Evolutionary conservation across 306 rosid genomes (phyloP), one percentile per base, ranked within the genome.

Genomic region (Cucurbita argyrosperma): DNA sequence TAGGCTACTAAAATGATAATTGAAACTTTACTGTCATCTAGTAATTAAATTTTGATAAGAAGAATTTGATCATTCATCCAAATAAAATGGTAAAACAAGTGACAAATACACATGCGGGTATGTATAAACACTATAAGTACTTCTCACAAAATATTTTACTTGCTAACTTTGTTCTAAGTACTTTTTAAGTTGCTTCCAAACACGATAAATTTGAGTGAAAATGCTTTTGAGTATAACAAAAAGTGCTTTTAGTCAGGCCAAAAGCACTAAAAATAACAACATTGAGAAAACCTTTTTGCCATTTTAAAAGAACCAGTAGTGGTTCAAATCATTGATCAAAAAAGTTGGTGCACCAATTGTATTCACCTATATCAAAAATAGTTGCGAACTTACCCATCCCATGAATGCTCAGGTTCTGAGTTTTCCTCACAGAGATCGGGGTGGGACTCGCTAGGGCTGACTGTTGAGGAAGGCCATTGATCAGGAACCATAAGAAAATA

Each of bases 401-500:
- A 70, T 14, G 74, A 51, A 30, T 46, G 77, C 60, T 86, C 82
- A 80, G 82, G 66, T 42, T 85, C 87, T 18, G 84, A 40, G 73
- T 63, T 85, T 40, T 89, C 91, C 70, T 89, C 97, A 61, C 80
- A 75, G 1, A 86, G 70, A 75, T 94, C 99, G 77, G 96, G 77
- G 61, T 80, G 95, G 77, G 96, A 90, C 53, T 76, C 61, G 75
- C 96, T 88, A 51, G 84, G 84, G 75, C 74, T 42, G 14, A 82
- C 63, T 15, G 89, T 71, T 39, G 91, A 84, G 37, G 96, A 83
- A 26, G 95, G 89, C 99, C 97, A 95, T 58, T 91, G 95, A 87
- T 95, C 99, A 43, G 97, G 99, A 80, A 95, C 96, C 96, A 88
- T 95, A 67, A 95, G 90, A 83, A 91, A 95, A 79, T 95, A 95